These are phyloP conservation scores for Stachybotrys echinatus DNA, from an alignment of 2,329 filamentous ascomycete genomes.

Conservation along the genomic window DNA sequence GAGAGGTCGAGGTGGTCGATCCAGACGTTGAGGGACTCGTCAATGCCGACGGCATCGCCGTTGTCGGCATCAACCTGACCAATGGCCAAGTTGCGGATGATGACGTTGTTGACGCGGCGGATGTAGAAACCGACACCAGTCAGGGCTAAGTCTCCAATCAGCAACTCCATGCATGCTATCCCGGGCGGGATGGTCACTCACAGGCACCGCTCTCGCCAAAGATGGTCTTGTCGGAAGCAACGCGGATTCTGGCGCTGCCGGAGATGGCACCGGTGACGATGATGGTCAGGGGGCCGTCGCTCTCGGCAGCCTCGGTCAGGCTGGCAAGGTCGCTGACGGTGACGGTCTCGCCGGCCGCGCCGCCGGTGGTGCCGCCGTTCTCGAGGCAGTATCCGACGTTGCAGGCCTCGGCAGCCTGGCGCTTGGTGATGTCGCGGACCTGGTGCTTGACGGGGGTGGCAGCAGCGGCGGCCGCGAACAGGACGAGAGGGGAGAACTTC, in stretches of 20 bases:
- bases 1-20: slow-evolving; percentile 35
- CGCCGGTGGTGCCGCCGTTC: slow-evolving; percentile 24
- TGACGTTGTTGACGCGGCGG: slow-evolving; percentile 46
- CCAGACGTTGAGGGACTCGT: slow-evolving; percentile 40
- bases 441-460: background rate
- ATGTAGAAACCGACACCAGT: slow-evolving; percentile 41
- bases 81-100: slow-evolving; percentile 49
- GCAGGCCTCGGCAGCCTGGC: slow-evolving; percentile 44
- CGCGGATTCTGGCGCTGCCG: slow-evolving; percentile 16
- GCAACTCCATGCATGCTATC: background rate
- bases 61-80: slow-evolving; percentile 37
- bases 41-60: slow-evolving; percentile 46
- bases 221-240: slow-evolving; percentile 38
- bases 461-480: background rate
- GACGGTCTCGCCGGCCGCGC: slow-evolving; percentile 20
- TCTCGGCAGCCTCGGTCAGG: slow-evolving; percentile 19
- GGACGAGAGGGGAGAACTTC: background rate
- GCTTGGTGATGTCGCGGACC: slow-evolving; percentile 16
- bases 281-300: slow-evolving; percentile 19
- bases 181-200: slow-evolving; percentile 1
- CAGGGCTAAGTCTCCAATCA: slow-evolving; percentile 12
- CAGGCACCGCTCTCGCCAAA: slow-evolving; percentile 28
- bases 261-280: slow-evolving; percentile 20
- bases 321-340: slow-evolving; percentile 18
- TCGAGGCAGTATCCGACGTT: slow-evolving; percentile 24